Evolutionary conservation across 305 asterid genomes (phyloP), one percentile per base, ranked within the genome.

Genomic region (Solanum hybrid): DNA sequence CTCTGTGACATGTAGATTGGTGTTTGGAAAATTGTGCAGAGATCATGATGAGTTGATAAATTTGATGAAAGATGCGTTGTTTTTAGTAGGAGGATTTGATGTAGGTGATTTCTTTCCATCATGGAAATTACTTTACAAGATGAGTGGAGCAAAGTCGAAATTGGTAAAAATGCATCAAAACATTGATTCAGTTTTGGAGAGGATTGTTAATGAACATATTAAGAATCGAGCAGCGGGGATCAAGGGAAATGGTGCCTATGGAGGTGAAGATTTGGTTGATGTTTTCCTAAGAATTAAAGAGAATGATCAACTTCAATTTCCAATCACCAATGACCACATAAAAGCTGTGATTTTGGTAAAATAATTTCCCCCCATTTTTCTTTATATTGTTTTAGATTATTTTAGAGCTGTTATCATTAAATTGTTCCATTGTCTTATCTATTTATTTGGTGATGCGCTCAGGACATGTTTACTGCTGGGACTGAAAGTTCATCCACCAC

Each of bases 281-380:
- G 91, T 91, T 90, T 91, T 89, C 72, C 86, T 84, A n/a, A 89
- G 75, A 90, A 56, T 87, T 24, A 88, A 24, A 10, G 88, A 87
- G 76, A 45, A 9, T 45, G 92, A 51, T 26, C 31, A 38, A 36
- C 87, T 69, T 4, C 91, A 75, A 17, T 88, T 91, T 87, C 71
- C 90, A n/a, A 86, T 89, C 10, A 81, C 91, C 14, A 85, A 24
- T 19, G 60, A 86, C 2, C 85, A 91, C 80, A 90, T 91, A 24
- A 91, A 91, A 85, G 91, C 90, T 12, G 88, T 89, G 3, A 32
- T 91, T 19, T 26, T 89, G 88, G 92, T 90, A n/a, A 73, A 78
- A 79, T 64, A 75, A 29, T 78, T 35, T 22, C 0, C 15, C 27
- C 10, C 84, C 17, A 35, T 35, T 71, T 71, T 71, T 35, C 7